These are phyloP conservation scores for Metschnikowia lochheadii DNA, from an alignment of 805 yeast genomes.

Conservation along the genomic window DNA sequence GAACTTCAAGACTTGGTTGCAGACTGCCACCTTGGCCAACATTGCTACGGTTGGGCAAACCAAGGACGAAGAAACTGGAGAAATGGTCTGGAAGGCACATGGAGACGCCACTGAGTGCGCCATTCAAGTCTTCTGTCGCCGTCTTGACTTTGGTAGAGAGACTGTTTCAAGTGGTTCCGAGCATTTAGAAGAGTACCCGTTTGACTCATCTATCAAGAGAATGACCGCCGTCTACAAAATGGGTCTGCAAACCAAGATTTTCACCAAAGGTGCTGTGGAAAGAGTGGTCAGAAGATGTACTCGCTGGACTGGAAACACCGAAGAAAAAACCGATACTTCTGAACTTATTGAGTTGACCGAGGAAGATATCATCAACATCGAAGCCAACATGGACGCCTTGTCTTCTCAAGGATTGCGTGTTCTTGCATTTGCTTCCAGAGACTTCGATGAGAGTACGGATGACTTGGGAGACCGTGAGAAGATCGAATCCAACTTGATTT, in stretches of 20 bases:
- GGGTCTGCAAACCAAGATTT: constrained; percentile 11
- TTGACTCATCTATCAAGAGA: constrained; percentile 19
- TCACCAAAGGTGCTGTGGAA: constrained; percentile 21
- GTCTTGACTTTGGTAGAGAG: constrained; percentile 21
- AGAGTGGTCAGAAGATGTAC: constrained; percentile 17
- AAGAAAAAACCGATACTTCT: constrained; percentile 15
- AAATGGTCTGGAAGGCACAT: constrained; percentile 23
- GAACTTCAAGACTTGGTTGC: constrained; percentile 49
- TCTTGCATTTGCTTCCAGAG: constrained; percentile 19
- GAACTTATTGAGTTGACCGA: constrained; percentile 16
- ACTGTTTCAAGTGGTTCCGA: constrained; percentile 19
- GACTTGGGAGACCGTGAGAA: constrained; percentile 15
- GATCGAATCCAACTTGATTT: constrained; percentile 17
- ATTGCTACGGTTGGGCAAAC: constrained; percentile 61
- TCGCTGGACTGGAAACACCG: constrained; percentile 17
- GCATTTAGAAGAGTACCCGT: constrained; percentile 18
- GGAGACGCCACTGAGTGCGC: constrained; percentile 22
- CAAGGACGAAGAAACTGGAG: constrained; percentile 36
- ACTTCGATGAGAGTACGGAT: constrained; percentile 10
- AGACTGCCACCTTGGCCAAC: constrained; percentile 72
- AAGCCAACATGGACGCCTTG: constrained; percentile 18
- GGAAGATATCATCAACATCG: constrained; percentile 13
- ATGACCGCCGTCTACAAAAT: constrained; percentile 18
- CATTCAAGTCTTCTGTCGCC: constrained; percentile 19
- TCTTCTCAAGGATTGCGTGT: constrained; percentile 20